Conservation (phyloP, 352 stramenopile species). For the Phytophthora citrophthora region DNA sequence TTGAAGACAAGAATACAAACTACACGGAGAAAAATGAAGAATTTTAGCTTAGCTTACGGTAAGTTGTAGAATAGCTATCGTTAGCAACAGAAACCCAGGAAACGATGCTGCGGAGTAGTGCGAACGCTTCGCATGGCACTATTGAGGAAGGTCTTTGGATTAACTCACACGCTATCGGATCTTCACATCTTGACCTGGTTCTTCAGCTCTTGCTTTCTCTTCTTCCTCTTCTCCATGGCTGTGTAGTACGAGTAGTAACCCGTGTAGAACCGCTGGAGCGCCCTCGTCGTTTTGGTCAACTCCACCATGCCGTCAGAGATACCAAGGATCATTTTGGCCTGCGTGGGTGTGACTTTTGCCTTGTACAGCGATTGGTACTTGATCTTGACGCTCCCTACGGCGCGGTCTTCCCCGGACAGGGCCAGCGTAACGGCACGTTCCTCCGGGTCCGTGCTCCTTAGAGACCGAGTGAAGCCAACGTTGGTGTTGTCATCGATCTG, state of each 20-base stretch:
- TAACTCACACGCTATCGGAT: not conserved
- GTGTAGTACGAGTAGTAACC: conserved; percentile 26
- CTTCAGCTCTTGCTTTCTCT: not conserved
- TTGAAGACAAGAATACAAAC: too few relatives aligned
- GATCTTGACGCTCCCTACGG: not conserved
- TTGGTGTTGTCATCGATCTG: not conserved
- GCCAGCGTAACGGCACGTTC: not conserved
- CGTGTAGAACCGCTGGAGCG: conserved; percentile 19
- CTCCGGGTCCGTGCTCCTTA: conserved; percentile 7
- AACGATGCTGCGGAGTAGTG: too few relatives aligned
- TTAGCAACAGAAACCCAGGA: too few relatives aligned
- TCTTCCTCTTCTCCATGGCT: conserved; percentile 2
- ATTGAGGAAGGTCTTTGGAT: not conserved
- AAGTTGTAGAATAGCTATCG: too few relatives aligned
- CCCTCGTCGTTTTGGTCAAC: not conserved
- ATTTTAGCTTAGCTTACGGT: too few relatives aligned
- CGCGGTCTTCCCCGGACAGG: not conserved
- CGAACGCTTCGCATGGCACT: not conserved
- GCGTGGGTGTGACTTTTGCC: conserved; percentile 1
- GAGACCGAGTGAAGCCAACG: not conserved
- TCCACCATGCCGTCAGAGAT: not conserved
- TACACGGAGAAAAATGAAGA: too few relatives aligned
- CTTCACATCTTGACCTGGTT: not conserved
- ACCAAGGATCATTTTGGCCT: conserved; percentile 9
- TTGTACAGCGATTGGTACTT: conserved; percentile 18